Conservation (phyloP, 2,329 filamentous ascomycete genomes). For the Hansfordia pulvinata region DNA sequence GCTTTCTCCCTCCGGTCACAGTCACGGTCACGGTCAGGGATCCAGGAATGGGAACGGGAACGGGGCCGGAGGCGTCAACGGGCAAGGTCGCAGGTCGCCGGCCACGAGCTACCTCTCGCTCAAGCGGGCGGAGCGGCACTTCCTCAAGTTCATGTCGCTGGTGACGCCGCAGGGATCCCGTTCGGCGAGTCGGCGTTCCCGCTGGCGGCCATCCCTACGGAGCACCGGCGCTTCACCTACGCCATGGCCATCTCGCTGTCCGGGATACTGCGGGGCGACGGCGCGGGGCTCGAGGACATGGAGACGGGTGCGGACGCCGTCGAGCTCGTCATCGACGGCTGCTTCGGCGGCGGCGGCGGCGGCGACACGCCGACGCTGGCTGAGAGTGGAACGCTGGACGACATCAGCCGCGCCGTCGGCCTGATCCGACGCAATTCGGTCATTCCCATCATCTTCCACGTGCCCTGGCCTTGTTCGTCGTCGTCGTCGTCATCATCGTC, state of each 20-base stretch:
- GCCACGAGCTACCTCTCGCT: slow-evolving; percentile 53
- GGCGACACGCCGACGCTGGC: slow-evolving; percentile 2
- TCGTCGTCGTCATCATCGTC: slow-evolving; percentile 5
- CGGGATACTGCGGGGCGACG: slow-evolving; percentile 33
- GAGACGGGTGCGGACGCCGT: slow-evolving; percentile 57
- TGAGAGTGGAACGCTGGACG: slow-evolving; percentile 9
- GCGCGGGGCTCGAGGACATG: slow-evolving; percentile 51
- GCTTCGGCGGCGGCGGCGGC: slow-evolving; percentile 6
- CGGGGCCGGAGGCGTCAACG: too few species aligned
- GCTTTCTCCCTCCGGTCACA: too few species aligned
- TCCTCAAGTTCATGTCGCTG: slow-evolving; percentile 53
- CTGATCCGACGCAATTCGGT: slow-evolving; percentile 50
- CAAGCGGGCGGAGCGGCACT: slow-evolving; percentile 55
- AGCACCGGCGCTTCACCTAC: slow-evolving; percentile 51
- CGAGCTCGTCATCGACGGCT: slow-evolving; percentile 40
- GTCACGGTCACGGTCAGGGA: too few species aligned
- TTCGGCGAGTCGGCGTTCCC: slow-evolving; percentile 53
- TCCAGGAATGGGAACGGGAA: too few species aligned
- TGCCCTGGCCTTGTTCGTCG: slow-evolving; percentile 20
- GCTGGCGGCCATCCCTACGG: slow-evolving; percentile 44
- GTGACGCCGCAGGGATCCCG: slow-evolving; percentile 40
- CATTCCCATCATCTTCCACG: slow-evolving; percentile 41
- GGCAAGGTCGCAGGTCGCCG: slow-evolving; percentile 21
- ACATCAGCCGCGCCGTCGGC: slow-evolving; percentile 44
- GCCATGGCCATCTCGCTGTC: slow-evolving; percentile 49